These are phyloP conservation scores for Colletotrichum sp. DNA, from an alignment of 2,329 filamentous ascomycete species.

Conservation along the genomic window DNA sequence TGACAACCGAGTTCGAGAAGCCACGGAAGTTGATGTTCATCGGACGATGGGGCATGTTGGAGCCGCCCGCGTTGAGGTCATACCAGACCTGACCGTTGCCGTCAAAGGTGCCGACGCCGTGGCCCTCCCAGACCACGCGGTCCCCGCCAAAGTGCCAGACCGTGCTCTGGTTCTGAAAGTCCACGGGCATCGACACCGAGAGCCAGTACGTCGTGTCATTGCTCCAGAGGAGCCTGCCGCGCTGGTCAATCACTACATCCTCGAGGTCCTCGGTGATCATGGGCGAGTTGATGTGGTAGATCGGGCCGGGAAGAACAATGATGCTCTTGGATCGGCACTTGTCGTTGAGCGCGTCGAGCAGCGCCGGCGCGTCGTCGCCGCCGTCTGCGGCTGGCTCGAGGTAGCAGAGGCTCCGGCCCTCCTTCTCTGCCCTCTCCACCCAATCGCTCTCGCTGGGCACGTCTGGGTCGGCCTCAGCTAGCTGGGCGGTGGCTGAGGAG, in stretches of 20 bases:
- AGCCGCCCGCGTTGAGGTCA: conserved; percentile 46
- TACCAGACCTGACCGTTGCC: conserved; percentile 68
- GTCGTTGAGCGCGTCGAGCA: conserved; percentile 35
- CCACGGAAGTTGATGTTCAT: conserved; percentile 53
- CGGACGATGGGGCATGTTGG: conserved; percentile 54
- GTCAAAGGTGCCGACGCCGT: conserved; percentile 57
- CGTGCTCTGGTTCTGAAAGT: conserved; percentile 60
- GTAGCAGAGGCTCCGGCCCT: conserved; percentile 31
- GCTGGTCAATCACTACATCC: conserved; percentile 49
- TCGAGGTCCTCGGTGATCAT: conserved; percentile 37
- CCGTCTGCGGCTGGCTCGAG: conserved; percentile 28
- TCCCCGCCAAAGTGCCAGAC: conserved; percentile 61
- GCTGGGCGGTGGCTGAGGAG: neutral
- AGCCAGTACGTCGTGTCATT: conserved; percentile 57
- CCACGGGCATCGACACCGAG: conserved; percentile 51
- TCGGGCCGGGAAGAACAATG: conserved; percentile 34
- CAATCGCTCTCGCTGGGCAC: neutral
- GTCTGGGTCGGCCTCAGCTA: neutral
- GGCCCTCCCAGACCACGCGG: conserved; percentile 52
- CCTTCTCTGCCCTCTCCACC: conserved; percentile 42
- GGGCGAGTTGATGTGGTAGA: conserved; percentile 37
- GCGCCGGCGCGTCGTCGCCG: conserved; percentile 34
- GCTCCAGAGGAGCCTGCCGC: conserved; percentile 43
- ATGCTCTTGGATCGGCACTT: conserved; percentile 32
- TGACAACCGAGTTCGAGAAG: conserved; percentile 52